phyloP scores from a whole-genome alignment of 345 rosid species.

The Eutrema yunnanense region DNA sequence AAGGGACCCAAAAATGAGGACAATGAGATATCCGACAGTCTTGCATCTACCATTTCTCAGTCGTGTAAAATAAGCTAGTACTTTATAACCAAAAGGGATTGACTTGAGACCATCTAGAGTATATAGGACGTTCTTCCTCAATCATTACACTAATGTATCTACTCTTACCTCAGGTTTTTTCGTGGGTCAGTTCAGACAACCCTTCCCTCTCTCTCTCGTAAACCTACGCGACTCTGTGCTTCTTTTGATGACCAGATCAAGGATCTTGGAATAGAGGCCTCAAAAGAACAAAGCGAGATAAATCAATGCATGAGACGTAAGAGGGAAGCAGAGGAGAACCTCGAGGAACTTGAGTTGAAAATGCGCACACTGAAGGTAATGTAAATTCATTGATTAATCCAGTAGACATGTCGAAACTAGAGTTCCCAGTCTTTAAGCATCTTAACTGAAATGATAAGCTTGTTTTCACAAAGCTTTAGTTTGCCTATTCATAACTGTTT shows the following conservation, averaged over 20 bases:
- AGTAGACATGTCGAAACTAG: neutral
- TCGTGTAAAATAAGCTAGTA: neutral
- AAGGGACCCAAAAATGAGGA: too few species aligned
- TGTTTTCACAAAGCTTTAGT: neutral
- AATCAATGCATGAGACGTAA: slow-evolving; percentile 49
- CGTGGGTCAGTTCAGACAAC: slow-evolving; percentile 85
- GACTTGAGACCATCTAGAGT: neutral
- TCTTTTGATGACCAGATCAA: slow-evolving; percentile 74
- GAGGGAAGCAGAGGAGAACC: slow-evolving; percentile 43
- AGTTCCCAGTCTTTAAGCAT: neutral
- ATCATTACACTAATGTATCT: neutral
- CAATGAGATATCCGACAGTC: too few species aligned
- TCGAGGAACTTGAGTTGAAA: slow-evolving; percentile 39
- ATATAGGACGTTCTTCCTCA: neutral
- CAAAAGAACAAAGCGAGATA: slow-evolving; percentile 34
- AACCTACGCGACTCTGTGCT: slow-evolving; percentile 72
- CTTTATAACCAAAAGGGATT: neutral
- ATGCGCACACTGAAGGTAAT: slow-evolving; percentile 51
- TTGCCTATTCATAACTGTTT: neutral
- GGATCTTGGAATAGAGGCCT: slow-evolving; percentile 47
- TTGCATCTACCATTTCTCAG: too few species aligned
- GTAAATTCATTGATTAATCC: slow-evolving; percentile 2
- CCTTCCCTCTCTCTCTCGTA: slow-evolving; percentile 55
- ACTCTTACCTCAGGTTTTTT: slow-evolving; percentile 53
- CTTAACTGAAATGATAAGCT: slow-evolving; percentile 2